Percentiles rank a stretch among this genome's conserved stretches.
These are phyloP conservation scores for Vigna radiata DNA, from an alignment of 306 rosid species.

Conservation along the genomic window DNA sequence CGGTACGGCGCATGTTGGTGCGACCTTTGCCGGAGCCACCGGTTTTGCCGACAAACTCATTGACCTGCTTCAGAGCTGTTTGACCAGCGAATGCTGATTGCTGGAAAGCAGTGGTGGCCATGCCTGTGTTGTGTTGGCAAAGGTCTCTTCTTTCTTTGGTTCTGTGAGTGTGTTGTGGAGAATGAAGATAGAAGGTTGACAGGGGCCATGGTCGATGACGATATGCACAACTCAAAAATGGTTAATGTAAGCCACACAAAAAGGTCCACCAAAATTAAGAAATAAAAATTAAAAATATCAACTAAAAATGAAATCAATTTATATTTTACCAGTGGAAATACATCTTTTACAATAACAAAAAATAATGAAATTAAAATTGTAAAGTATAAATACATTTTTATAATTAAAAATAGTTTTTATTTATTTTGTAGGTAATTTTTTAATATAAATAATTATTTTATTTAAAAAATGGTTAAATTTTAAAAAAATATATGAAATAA, in stretches of 20 bases:
- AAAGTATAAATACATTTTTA: no score
- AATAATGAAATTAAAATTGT: no score
- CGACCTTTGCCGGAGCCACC: constrained; percentile 72
- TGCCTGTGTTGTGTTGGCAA: constrained; percentile 7
- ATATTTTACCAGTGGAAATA: no score
- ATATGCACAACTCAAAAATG: constrained; percentile 73
- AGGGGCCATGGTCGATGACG: constrained; percentile 61
- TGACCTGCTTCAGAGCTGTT: constrained; percentile 75
- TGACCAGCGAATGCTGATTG: constrained; percentile 88
- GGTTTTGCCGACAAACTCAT: constrained; percentile 75
- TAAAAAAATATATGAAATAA: no score
- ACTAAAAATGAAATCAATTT: no score
- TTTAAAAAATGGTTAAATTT: no score
- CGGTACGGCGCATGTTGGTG: constrained; percentile 81
- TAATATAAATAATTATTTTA: no score
- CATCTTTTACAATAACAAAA: no score
- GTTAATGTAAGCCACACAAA: constrained; percentile 57
- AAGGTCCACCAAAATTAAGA: background rate
- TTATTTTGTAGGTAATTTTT: no score
- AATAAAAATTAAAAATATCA: background rate
- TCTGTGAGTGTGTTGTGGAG: constrained; percentile 6
- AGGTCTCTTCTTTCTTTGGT: constrained; percentile 9
- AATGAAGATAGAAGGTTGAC: constrained; percentile 15
- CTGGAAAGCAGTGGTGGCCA: constrained; percentile 91
- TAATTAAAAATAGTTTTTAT: no score